Conservation (phyloP, 2,329 filamentous ascomycete genomes). For the Fusarium protoensiforme region DNA sequence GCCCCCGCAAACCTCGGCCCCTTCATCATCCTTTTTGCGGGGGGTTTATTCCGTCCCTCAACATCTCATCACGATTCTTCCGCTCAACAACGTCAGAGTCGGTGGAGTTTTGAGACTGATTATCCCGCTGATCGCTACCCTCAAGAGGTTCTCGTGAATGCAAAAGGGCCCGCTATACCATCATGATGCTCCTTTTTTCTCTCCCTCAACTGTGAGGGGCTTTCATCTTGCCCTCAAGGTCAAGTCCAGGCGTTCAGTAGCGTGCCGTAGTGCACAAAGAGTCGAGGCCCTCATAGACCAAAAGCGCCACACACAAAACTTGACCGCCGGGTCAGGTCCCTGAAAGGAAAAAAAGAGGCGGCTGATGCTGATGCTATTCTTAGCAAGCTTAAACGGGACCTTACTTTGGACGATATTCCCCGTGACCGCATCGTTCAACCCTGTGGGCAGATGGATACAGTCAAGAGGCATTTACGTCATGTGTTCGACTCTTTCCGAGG, state of each 20-base stretch:
- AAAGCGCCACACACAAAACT: not conserved
- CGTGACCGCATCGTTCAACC: not conserved
- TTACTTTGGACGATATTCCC: not conserved
- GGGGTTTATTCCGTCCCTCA: not conserved
- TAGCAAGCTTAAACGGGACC: not conserved
- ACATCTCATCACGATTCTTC: not conserved
- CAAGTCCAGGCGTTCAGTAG: not conserved
- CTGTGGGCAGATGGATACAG: not conserved
- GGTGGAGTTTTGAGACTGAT: not conserved
- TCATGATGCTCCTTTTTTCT: not conserved
- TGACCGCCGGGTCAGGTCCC: not conserved
- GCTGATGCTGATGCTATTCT: not conserved
- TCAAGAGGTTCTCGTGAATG: not conserved
- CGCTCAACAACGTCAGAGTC: slow-evolving; percentile 6
- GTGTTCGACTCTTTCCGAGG: not conserved
- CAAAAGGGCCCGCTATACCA: not conserved
- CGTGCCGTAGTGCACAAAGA: not conserved
- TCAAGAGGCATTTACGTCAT: slow-evolving; percentile 8
- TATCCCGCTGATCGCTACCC: not conserved
- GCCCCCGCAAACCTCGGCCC: slow-evolving; percentile 19
- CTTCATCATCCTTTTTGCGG: not conserved
- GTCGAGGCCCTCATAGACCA: slow-evolving; percentile 9
- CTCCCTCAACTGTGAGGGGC: not conserved
- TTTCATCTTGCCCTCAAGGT: not conserved
- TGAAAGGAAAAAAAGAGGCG: not conserved